Evolutionary conservation across 106 monocot genomes (phyloP).

Genomic region (Xerophyta viscosa): DNA sequence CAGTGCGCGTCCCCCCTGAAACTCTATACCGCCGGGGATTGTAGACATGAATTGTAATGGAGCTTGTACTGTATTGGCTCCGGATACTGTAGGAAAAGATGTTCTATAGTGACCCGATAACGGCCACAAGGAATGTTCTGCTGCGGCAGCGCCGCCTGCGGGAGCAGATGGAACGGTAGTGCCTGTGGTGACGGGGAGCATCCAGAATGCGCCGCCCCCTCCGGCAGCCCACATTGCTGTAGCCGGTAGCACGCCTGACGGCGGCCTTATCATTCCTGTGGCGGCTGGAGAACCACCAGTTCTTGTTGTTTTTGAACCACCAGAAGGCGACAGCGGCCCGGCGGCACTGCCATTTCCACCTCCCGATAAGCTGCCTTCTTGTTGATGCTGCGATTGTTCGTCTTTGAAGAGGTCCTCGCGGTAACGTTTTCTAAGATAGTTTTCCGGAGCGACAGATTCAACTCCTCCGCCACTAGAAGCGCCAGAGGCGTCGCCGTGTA

Average conservation of each 20-base stretch:
- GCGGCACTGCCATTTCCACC: conserved; percentile 4
- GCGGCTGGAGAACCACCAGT: background rate
- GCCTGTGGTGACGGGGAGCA: conserved; percentile 69
- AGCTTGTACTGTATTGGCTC: conserved; percentile 48
- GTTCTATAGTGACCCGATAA: conserved; percentile 54
- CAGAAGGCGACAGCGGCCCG: conserved; percentile 20
- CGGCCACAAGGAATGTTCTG: conserved; percentile 54
- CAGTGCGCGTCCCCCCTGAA: conserved; percentile 27
- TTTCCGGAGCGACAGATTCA: conserved; percentile 28
- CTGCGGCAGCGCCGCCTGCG: conserved; percentile 4
- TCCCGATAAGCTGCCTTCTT: conserved; percentile 1
- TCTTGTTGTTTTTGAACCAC: conserved; percentile 20
- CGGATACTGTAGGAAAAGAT: conserved; percentile 9
- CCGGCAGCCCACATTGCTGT: conserved; percentile 83
- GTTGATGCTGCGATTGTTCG: conserved; percentile 25
- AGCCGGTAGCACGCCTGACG: conserved; percentile 27
- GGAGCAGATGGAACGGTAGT: conserved; percentile 16
- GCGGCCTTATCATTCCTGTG: conserved; percentile 8
- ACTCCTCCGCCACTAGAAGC: conserved; percentile 13
- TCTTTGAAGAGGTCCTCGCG: conserved; percentile 86
- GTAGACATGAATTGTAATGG: conserved; percentile 89
- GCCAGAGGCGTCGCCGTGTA: conserved; percentile 8
- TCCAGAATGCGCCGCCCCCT: conserved; percentile 78
- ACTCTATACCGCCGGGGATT: conserved; percentile 26
- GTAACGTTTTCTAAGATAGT: conserved; percentile 57